phyloP scores from a whole-genome alignment of 1,139 yeast species.

The Diutina pseudorugosa region DNA sequence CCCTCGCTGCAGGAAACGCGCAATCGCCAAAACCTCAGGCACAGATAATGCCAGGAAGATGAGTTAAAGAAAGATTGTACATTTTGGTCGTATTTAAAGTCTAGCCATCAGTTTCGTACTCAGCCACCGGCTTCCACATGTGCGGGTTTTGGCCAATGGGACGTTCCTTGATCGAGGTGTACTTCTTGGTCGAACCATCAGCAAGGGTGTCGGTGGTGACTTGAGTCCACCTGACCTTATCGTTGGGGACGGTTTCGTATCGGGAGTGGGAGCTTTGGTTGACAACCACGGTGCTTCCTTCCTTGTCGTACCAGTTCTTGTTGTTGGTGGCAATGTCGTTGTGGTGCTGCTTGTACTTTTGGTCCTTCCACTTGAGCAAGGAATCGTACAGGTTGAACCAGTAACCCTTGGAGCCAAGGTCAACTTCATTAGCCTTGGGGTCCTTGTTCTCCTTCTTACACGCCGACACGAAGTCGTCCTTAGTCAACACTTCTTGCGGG shows the following conservation, averaged over 20 bases:
- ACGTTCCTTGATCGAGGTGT: neutral
- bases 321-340: neutral
- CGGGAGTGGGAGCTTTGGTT: neutral
- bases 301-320: neutral
- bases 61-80: neutral
- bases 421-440: slow-evolving; percentile 15
- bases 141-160: neutral
- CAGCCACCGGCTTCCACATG: neutral
- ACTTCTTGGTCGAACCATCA: neutral
- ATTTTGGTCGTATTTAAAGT: neutral
- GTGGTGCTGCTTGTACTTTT: neutral
- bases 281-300: neutral
- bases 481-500: slow-evolving; percentile 26
- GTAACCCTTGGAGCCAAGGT: slow-evolving; percentile 27
- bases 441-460: slow-evolving; percentile 7
- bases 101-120: neutral
- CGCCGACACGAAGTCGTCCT: slow-evolving; percentile 32
- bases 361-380: slow-evolving; percentile 51
- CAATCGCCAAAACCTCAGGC: neutral
- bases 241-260: neutral
- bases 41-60: neutral
- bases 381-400: slow-evolving; percentile 53
- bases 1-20: neutral
- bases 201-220: neutral
- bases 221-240: neutral